These are phyloP conservation scores for Trametes versicolor DNA, from an alignment of 1,284 basidiomycete genomes.

Conservation along the genomic window DNA sequence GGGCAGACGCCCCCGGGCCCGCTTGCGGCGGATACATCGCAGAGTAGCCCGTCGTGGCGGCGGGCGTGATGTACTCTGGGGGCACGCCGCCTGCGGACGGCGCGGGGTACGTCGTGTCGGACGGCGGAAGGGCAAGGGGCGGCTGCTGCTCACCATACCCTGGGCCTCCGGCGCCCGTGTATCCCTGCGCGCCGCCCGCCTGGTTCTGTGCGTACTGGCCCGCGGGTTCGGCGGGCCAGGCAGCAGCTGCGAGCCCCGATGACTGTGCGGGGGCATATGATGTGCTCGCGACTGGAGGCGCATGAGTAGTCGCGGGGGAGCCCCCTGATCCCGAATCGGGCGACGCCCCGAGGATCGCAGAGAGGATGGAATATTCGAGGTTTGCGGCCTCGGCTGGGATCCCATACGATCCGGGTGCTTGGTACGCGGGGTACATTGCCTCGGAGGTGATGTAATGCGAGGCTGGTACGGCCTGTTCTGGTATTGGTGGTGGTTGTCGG, in stretches of 20 bases:
- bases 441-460: conserved; percentile 52
- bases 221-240: conserved; percentile 54
- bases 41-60: conserved; percentile 22
- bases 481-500: conserved; percentile 23
- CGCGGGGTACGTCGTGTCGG: conserved; percentile 48
- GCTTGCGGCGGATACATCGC: conserved; percentile 25
- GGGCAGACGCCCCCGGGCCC: conserved; percentile 20
- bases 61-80: conserved; percentile 32
- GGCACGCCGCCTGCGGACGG: conserved; percentile 23
- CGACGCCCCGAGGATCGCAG: conserved; percentile 87
- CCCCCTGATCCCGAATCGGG: conserved; percentile 56
- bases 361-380: conserved; percentile 91
- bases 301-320: conserved; percentile 49
- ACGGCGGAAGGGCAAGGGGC: conserved; percentile 51
- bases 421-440: conserved; percentile 61
- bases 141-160: conserved; percentile 38
- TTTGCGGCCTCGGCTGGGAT: conserved; percentile 87
- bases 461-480: conserved; percentile 30
- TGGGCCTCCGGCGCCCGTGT: conserved; percentile 18
- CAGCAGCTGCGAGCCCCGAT: conserved; percentile 47
- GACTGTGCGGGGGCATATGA: conserved; percentile 37
- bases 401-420: conserved; percentile 54
- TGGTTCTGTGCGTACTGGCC: conserved; percentile 19
- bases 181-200: conserved; percentile 16
- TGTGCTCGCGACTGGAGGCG: conserved; percentile 24